These are phyloP conservation scores for Coemansia sp. DNA, from an alignment of 192 early-diverging fungal genomes.

Conservation along the genomic window DNA sequence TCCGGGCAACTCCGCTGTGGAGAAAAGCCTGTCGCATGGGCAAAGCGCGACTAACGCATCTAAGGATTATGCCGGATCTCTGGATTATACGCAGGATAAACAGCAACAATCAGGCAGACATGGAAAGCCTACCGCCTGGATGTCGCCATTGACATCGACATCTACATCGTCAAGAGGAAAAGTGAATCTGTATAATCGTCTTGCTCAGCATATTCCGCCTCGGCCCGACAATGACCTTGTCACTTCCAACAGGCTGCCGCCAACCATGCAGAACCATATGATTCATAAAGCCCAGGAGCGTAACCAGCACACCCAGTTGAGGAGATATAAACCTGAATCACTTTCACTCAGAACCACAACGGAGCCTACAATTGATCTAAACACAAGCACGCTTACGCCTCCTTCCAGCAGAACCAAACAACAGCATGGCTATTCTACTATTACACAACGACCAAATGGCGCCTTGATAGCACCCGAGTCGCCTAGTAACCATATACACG, in stretches of 20 bases:
- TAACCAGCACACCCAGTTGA: slow-evolving; percentile 10
- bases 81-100: slow-evolving; percentile 10
- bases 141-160: not conserved
- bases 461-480: not conserved
- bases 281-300: not conserved
- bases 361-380: not conserved
- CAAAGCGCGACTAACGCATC: not conserved
- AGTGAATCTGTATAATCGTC: slow-evolving; percentile 35
- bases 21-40: not conserved
- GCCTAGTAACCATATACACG: not conserved
- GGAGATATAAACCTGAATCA: slow-evolving; percentile 17
- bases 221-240: slow-evolving; percentile 5
- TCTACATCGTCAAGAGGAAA: slow-evolving; percentile 12
- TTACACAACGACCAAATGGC: not conserved
- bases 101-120: not conserved
- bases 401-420: not conserved
- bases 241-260: not conserved
- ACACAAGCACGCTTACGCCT: slow-evolving; percentile 10
- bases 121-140: not conserved
- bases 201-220: slow-evolving; percentile 42
- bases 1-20: slow-evolving; percentile 1
- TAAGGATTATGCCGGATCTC: not conserved
- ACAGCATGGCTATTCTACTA: not conserved
- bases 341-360: slow-evolving; percentile 4
- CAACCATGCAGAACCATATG: not conserved